Percentiles rank a stretch among this genome's conserved stretches.
These are phyloP conservation scores for Lecanicillium sp. DNA, from an alignment of 2,329 filamentous ascomycete genomes.

Conservation along the genomic window DNA sequence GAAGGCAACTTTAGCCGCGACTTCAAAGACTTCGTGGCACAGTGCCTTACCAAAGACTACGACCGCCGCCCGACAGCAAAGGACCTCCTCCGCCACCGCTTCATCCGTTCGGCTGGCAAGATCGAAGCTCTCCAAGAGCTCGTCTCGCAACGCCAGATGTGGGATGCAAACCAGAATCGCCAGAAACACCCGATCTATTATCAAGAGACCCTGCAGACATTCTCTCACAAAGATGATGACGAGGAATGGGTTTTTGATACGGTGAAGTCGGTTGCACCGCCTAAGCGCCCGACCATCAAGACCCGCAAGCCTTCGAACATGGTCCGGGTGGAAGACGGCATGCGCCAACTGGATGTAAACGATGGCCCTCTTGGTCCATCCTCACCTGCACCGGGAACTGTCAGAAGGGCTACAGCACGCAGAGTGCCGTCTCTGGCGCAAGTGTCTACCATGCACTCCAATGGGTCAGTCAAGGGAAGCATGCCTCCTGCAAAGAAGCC, in stretches of 20 bases:
- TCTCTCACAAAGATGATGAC: constrained; percentile 58
- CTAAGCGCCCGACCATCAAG: constrained; percentile 46
- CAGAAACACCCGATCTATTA: constrained; percentile 76
- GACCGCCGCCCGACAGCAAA: constrained; percentile 77
- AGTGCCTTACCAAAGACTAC: constrained; percentile 88
- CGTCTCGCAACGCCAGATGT: constrained; percentile 74
- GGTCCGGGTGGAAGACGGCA: constrained; percentile 50
- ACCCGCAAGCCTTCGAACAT: constrained; percentile 48
- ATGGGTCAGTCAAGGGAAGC: constrained; percentile 34
- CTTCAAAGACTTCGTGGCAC: constrained; percentile 88
- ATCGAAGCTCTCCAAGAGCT: constrained; percentile 83
- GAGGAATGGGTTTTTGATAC: constrained; percentile 97
- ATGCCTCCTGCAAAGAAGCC: constrained; percentile 58
- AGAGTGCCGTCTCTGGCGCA: constrained; percentile 37
- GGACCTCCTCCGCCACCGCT: constrained; percentile 80
- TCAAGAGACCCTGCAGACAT: constrained; percentile 77
- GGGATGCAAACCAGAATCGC: constrained; percentile 64
- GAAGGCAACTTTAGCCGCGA: constrained; percentile 83
- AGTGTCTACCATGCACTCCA: constrained; percentile 22
- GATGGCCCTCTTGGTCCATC: constrained; percentile 51
- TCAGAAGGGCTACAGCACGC: constrained; percentile 52
- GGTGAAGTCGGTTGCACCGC: constrained; percentile 60
- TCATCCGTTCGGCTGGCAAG: constrained; percentile 80
- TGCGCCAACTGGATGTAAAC: constrained; percentile 53
- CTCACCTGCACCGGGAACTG: constrained; percentile 46